Conservation (phyloP, 345 rosid genomes). For the Syzygium aromaticum region DNA sequence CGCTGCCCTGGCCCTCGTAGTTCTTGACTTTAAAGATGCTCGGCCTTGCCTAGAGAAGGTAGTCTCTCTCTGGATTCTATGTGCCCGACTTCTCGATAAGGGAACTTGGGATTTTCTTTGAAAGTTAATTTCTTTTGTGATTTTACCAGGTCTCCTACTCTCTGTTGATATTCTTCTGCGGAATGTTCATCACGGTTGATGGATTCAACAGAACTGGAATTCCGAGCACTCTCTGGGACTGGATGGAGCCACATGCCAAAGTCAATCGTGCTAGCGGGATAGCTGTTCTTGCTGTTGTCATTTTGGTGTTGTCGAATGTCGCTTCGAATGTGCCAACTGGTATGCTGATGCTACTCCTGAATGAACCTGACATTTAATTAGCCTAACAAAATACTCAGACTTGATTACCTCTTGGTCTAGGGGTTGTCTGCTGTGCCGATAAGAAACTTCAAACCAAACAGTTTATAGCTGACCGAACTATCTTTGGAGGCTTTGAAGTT, state of each 20-base stretch:
- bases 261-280: slow-evolving; percentile 34
- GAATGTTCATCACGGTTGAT: slow-evolving; percentile 81
- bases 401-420: neutral
- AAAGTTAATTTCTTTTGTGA: neutral
- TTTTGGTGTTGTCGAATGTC: slow-evolving; percentile 60
- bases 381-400: neutral
- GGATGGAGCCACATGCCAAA: slow-evolving; percentile 68
- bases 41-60: slow-evolving; percentile 83
- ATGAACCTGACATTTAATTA: neutral
- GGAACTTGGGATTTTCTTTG: neutral
- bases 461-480: neutral
- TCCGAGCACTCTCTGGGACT: slow-evolving; percentile 64
- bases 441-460: neutral
- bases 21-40: slow-evolving; percentile 85
- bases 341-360: slow-evolving; percentile 3
- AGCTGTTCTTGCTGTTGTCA: slow-evolving; percentile 53
- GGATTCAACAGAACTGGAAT: slow-evolving; percentile 90
- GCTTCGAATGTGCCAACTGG: slow-evolving; percentile 94
- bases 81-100: neutral
- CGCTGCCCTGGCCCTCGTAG: slow-evolving; percentile 72
- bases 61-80: slow-evolving; percentile 12
- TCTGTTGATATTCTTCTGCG: slow-evolving; percentile 77
- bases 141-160: slow-evolving; percentile 66
- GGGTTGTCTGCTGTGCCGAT: neutral
- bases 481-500: neutral